phyloP scores from a whole-genome alignment of 768 basidiomycete species.

The Podaxis mareebaensis region DNA sequence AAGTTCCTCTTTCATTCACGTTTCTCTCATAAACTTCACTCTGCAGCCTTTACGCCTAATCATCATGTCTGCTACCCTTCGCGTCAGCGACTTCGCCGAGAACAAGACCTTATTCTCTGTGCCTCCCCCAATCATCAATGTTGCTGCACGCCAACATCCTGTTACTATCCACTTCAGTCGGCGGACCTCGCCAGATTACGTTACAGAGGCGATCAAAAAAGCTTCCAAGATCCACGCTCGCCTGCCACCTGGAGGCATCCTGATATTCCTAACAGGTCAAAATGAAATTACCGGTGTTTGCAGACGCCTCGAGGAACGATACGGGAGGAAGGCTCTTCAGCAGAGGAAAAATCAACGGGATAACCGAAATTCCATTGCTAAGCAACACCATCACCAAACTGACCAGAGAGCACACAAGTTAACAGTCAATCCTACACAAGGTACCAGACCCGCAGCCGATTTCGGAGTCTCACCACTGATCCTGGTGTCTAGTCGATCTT shows the following conservation, averaged over 20 bases:
- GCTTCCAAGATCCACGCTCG: slow-evolving; percentile 89
- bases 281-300: slow-evolving; percentile 91
- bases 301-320: slow-evolving; percentile 75
- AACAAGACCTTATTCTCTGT: slow-evolving; percentile 79
- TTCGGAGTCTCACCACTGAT: not conserved
- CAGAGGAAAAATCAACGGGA: slow-evolving; percentile 37
- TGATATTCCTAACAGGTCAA: slow-evolving; percentile 95
- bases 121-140: slow-evolving; percentile 90
- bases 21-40: slow-evolving; percentile 6
- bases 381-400: slow-evolving; percentile 15
- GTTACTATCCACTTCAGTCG: slow-evolving; percentile 95
- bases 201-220: slow-evolving; percentile 89
- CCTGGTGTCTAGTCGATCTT: slow-evolving; percentile 52
- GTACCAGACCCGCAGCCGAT: slow-evolving; percentile 27
- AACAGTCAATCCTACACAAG: slow-evolving; percentile 47
- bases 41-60: slow-evolving; percentile 82
- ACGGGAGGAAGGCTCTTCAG: slow-evolving; percentile 64
- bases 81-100: slow-evolving; percentile 88
- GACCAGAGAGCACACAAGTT: slow-evolving; percentile 25
- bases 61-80: slow-evolving; percentile 98
- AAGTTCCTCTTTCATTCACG: not conserved
- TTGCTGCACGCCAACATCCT: slow-evolving; percentile 90
- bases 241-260: slow-evolving; percentile 88
- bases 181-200: slow-evolving; percentile 83
- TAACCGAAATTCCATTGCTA: slow-evolving; percentile 18